Evolutionary conservation across 371 early-diverging fungal genomes (phyloP), one percentile per base, ranked within the genome.

Genomic region (Apophysomyces variabilis): DNA sequence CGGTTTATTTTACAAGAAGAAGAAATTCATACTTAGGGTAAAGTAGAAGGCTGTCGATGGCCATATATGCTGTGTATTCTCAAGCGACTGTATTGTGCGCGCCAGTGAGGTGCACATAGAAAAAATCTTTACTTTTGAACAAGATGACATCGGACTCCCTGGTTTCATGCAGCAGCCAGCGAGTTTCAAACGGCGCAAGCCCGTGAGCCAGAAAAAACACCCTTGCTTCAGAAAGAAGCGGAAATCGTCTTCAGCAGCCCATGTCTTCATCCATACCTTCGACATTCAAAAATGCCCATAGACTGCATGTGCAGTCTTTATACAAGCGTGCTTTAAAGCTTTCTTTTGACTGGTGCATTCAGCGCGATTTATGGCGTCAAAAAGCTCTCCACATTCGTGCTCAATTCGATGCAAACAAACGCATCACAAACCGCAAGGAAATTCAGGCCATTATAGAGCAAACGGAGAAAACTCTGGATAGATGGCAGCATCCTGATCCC

Each of bases 281-380:
- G 39, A 65, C 74, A 50, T 67, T 70, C 64, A 78, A 80, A 68
- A 74, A 79, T 57, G 89, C 86, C 64, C 93, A 93, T 79, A 83
- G 85, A 63, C 79, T 79, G 50, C 82, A 87, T 60, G 87, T 95
- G 45, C 87, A 85, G 70, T 85, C 90, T 32, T 80, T 95, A 44
- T 93, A 93, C 85, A 87, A 87, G 75, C 87, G 90, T 16, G 85
- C 92, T 9, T 88, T 95, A 64, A 89, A 89, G 69, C 79, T 89
- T 9, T 82, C 91, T 4, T 77, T 85, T 57, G 92, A 93, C 82
- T 95, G 95, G 95, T 87, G 87, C 78, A 89, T 91, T 81, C 87
- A 87, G 71, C 88, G 91, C 61, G 83, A 79, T 68, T 79, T 89
- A 68, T 90, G 82, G 86, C 87, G 94, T 62, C 88, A 90, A 75